These are phyloP conservation scores for Penicillium bialowiezense DNA, from an alignment of 495 filamentous ascomycete genomes.

Conservation along the genomic window DNA sequence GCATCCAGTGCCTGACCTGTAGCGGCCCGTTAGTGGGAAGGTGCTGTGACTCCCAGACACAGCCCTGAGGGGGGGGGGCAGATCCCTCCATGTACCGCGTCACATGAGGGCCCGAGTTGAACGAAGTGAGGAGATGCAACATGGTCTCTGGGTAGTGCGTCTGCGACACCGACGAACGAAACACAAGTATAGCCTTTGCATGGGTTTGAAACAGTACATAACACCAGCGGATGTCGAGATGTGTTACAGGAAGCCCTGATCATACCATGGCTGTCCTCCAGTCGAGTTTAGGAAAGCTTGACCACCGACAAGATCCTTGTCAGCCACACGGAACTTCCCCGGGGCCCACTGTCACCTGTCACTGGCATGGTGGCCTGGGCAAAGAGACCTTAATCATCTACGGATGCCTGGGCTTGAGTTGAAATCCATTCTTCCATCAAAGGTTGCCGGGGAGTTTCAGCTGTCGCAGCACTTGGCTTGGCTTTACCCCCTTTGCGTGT, in stretches of 20 bases:
- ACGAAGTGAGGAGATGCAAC: background rate
- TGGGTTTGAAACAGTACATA: conserved; percentile 6
- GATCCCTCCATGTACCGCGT: background rate
- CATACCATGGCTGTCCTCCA: conserved; percentile 10
- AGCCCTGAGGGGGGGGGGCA: background rate
- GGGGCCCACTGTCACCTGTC: background rate
- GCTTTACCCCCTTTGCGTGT: conserved; percentile 60
- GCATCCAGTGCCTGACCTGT: conserved; percentile 6
- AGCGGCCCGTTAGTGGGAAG: conserved; percentile 5
- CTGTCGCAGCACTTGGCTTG: conserved; percentile 25
- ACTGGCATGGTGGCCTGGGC: background rate
- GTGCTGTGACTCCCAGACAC: background rate
- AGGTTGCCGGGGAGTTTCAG: conserved; percentile 55
- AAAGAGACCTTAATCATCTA: conserved; percentile 35
- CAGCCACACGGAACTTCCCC: conserved; percentile 2
- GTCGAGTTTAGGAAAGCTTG: conserved; percentile 12
- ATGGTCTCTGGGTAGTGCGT: background rate
- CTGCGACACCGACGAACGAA: background rate
- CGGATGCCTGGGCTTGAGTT: conserved; percentile 54
- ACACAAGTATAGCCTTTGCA: background rate
- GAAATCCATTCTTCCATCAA: conserved; percentile 95
- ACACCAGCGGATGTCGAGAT: conserved; percentile 10
- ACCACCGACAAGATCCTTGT: background rate
- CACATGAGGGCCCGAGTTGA: background rate
- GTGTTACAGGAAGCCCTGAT: conserved; percentile 13